Conservation (phyloP, 768 basidiomycete species). For the Lactarius psammicola region DNA sequence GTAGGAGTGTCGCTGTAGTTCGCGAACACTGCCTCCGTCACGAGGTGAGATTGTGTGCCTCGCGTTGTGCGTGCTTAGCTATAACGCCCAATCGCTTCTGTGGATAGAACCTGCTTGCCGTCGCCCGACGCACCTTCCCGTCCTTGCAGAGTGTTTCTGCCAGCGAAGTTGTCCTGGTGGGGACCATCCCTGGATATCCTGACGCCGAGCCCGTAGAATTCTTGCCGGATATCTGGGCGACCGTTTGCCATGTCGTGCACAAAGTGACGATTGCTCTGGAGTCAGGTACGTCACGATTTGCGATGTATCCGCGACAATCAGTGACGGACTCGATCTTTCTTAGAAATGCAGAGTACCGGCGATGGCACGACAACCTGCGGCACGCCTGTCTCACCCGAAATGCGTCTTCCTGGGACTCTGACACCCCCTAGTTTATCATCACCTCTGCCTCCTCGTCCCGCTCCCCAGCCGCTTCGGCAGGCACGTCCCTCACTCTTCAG, state of each 20-base stretch:
- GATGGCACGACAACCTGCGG: neutral
- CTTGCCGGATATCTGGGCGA: neutral
- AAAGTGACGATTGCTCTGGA: slow-evolving; percentile 4
- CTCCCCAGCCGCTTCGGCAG: neutral
- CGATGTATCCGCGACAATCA: neutral
- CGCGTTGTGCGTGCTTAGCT: neutral
- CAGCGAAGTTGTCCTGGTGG: neutral
- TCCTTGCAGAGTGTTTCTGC: neutral
- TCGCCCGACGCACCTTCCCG: slow-evolving; percentile 6
- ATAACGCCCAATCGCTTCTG: neutral
- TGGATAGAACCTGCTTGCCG: neutral
- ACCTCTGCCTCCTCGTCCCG: neutral
- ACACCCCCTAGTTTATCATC: neutral
- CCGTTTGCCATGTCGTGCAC: neutral
- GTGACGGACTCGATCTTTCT: neutral
- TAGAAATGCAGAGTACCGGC: neutral
- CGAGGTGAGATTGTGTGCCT: neutral
- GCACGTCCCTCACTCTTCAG: neutral
- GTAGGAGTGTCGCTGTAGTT: slow-evolving; percentile 3
- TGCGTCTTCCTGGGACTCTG: neutral
- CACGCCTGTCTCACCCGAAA: neutral
- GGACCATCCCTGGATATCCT: neutral
- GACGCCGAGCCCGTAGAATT: slow-evolving; percentile 2
- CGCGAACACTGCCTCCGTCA: neutral
- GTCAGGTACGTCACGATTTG: slow-evolving; percentile 4